Conservation (phyloP, 768 basidiomycete species). For the Atractiella rhizophila region DNA sequence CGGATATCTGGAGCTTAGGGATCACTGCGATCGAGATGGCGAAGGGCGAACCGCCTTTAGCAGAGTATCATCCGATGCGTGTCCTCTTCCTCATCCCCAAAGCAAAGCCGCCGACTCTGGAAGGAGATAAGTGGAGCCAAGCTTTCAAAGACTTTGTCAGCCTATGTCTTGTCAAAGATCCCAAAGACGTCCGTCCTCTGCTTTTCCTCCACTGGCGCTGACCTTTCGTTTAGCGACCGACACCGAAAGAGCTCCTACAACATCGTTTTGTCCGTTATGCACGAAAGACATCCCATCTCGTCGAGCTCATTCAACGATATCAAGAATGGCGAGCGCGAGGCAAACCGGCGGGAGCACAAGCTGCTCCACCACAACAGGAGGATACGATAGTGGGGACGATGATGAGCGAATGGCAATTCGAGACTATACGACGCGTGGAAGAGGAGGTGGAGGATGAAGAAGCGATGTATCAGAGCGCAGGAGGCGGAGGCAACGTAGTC, state of each 20-base stretch:
- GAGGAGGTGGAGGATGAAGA: constrained; percentile 3
- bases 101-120: constrained; percentile 71
- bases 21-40: constrained; percentile 62
- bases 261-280: constrained; percentile 78
- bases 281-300: constrained; percentile 53
- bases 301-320: constrained; percentile 67
- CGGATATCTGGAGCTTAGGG: constrained; percentile 92
- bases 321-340: constrained; percentile 37
- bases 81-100: constrained; percentile 95
- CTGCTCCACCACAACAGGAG: not conserved
- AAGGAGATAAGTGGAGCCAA: constrained; percentile 54
- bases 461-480: not conserved
- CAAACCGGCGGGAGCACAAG: not conserved
- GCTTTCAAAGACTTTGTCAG: constrained; percentile 84
- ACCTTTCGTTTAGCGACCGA: constrained; percentile 40
- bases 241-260: constrained; percentile 72
- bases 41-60: constrained; percentile 81
- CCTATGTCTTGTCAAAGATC: constrained; percentile 78
- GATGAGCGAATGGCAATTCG: constrained; percentile 88
- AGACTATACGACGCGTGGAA: constrained; percentile 37
- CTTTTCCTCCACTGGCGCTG: constrained; percentile 5
- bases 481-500: not conserved
- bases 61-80: constrained; percentile 96
- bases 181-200: constrained; percentile 33
- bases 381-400: constrained; percentile 31